These are phyloP conservation scores for Globisporangium emineosum DNA, from an alignment of 352 stramenopile genomes.

Conservation along the genomic window DNA sequence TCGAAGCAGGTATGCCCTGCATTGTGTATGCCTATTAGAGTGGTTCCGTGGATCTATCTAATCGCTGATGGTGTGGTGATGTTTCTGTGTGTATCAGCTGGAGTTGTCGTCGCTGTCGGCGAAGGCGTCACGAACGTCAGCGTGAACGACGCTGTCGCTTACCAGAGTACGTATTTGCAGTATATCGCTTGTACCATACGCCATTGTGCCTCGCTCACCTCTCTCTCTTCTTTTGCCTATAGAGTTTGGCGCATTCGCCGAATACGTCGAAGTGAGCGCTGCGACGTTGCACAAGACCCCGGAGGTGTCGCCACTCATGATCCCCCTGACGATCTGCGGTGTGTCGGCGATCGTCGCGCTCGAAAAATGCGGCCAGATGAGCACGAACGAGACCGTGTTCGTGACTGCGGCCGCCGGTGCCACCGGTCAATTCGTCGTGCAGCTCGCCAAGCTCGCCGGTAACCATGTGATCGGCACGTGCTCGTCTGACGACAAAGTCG, in stretches of 20 bases:
- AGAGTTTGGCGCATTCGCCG: slow-evolving; percentile 40
- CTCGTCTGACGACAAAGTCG: slow-evolving; percentile 72
- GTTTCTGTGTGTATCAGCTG: slow-evolving; percentile 16
- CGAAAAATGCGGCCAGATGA: slow-evolving; percentile 35
- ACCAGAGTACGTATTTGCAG: slow-evolving; percentile 27
- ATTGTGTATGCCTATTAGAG: not conserved
- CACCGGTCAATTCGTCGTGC: slow-evolving; percentile 67
- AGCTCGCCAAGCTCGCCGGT: slow-evolving; percentile 67
- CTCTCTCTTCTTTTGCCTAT: not conserved
- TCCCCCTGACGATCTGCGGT: slow-evolving; percentile 36
- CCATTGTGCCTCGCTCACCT: not conserved
- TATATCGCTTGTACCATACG: not conserved
- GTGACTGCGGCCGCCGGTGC: slow-evolving; percentile 43
- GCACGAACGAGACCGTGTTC: slow-evolving; percentile 34
- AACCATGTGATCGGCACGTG: slow-evolving; percentile 63
- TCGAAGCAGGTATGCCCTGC: slow-evolving; percentile 24
- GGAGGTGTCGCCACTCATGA: slow-evolving; percentile 18
- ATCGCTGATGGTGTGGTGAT: not conserved
- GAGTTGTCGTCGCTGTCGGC: slow-evolving; percentile 36
- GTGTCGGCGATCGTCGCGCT: slow-evolving; percentile 40
- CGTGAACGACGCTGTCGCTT: slow-evolving; percentile 41
- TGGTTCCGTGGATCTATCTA: not conserved
- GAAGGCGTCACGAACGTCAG: slow-evolving; percentile 45
- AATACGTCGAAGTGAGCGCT: slow-evolving; percentile 30
- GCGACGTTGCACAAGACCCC: slow-evolving; percentile 16